Evolutionary conservation across 345 rosid genomes (phyloP).

Genomic region (Isatis tinctoria): DNA sequence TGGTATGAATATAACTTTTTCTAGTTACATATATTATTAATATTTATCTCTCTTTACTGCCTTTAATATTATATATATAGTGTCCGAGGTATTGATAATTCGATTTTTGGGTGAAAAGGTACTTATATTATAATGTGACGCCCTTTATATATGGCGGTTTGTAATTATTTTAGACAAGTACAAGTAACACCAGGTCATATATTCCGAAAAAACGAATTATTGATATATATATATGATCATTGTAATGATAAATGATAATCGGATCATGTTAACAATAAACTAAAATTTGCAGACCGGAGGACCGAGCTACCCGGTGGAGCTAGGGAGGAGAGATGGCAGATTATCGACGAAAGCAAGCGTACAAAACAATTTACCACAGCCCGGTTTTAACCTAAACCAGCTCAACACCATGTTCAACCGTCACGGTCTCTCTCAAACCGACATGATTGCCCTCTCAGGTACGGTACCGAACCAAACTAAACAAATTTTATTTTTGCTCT

Average conservation of each 20-base stretch:
- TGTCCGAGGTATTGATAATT: slow-evolving; percentile 20
- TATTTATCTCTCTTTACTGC: not conserved
- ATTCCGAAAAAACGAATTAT: not conserved
- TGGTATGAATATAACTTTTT: slow-evolving; percentile 26
- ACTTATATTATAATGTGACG: not conserved
- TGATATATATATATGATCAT: not conserved
- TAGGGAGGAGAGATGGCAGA: slow-evolving; percentile 79
- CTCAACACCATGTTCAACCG: slow-evolving; percentile 59
- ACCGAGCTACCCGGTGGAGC: slow-evolving; percentile 66
- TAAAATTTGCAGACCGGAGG: slow-evolving; percentile 65
- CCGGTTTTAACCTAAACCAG: slow-evolving; percentile 54
- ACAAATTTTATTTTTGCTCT: not conserved
- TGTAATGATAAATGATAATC: not conserved
- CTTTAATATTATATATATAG: not conserved
- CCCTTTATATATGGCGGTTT: slow-evolving; percentile 10
- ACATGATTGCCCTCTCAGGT: slow-evolving; percentile 92
- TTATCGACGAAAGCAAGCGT: slow-evolving; percentile 66
- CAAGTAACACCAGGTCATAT: not conserved
- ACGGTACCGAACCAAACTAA: not conserved
- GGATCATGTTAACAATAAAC: not conserved
- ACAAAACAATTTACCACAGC: slow-evolving; percentile 53
- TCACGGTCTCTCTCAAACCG: slow-evolving; percentile 65
- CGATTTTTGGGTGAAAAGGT: not conserved
- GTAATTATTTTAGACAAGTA: not conserved
- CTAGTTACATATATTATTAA: not conserved